A percentile compares a stretch with the other conserved stretches of the same genome.
Evolutionary conservation across 129 eudicot genomes (phyloP).

Genomic region (Ambrosia trifida): DNA sequence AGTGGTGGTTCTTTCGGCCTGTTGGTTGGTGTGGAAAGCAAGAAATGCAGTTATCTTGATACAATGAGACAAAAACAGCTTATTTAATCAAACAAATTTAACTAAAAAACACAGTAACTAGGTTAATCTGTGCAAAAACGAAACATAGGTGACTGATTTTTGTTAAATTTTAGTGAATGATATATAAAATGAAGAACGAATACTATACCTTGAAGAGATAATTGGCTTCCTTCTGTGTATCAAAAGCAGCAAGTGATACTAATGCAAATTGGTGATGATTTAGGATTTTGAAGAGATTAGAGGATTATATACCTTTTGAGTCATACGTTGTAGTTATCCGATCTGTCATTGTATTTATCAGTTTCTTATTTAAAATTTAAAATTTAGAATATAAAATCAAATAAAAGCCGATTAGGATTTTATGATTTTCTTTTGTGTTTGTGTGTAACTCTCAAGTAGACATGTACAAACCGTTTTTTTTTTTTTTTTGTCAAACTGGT

Average conservation of each 20-base stretch:
- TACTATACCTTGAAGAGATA: background rate
- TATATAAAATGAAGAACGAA: background rate
- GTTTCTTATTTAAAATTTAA: background rate
- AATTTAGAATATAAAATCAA: too few relatives aligned
- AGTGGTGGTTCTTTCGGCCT: too few relatives aligned
- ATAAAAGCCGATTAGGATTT: too few relatives aligned
- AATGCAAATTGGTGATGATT: background rate
- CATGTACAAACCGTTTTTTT: too few relatives aligned
- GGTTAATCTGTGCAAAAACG: background rate
- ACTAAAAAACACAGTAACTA: background rate
- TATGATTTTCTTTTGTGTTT: too few relatives aligned
- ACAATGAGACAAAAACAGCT: too few relatives aligned
- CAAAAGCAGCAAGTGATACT: background rate
- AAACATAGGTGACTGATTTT: background rate
- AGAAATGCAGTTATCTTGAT: too few relatives aligned
- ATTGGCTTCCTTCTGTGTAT: background rate
- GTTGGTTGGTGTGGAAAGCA: too few relatives aligned
- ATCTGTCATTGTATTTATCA: background rate
- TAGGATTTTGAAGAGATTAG: background rate
- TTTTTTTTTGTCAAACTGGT: too few relatives aligned
- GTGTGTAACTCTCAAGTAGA: too few relatives aligned
- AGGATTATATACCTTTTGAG: slow-evolving; percentile 2
- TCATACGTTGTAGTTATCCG: background rate
- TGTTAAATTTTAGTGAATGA: background rate
- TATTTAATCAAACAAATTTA: background rate